These are phyloP conservation scores for Penicillium coprophilum DNA, from an alignment of 495 filamentous ascomycete genomes.

Conservation along the genomic window DNA sequence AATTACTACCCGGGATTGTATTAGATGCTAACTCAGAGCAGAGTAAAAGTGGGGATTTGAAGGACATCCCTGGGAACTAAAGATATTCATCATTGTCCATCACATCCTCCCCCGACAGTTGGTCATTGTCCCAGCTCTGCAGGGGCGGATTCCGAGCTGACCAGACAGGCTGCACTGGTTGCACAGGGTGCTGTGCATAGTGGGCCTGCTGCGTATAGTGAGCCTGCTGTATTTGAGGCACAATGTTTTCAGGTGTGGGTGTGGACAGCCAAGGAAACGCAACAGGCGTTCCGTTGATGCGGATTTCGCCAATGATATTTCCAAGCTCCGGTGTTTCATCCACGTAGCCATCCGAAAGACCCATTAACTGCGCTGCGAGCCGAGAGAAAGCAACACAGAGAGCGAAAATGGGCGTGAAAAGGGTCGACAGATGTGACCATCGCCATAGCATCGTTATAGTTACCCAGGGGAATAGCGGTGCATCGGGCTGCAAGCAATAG, in stretches of 20 bases:
- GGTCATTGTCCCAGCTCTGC: constrained; percentile 18
- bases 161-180: constrained; percentile 15
- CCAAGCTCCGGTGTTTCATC: constrained; percentile 31
- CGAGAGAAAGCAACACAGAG: constrained; percentile 32
- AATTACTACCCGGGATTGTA: not conserved
- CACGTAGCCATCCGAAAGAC: constrained; percentile 47
- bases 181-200: constrained; percentile 4
- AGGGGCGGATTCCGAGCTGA: constrained; percentile 17
- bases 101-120: constrained; percentile 14
- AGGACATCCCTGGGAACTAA: constrained; percentile 13
- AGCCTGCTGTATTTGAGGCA: constrained; percentile 5
- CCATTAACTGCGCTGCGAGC: constrained; percentile 38
- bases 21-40: not conserved
- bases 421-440: constrained; percentile 38
- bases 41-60: not conserved
- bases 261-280: constrained; percentile 27
- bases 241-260: constrained; percentile 12
- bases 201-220: not conserved
- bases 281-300: constrained; percentile 34
- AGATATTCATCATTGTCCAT: constrained; percentile 43
- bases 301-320: constrained; percentile 37
- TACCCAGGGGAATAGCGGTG: constrained; percentile 48
- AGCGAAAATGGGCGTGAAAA: constrained; percentile 36
- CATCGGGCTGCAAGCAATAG: constrained; percentile 48
- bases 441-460: constrained; percentile 49